A percentile compares a stretch with the other conserved stretches of the same genome.
phyloP scores from a whole-genome alignment of 129 eudicot genomes.

The Lactuca saligna region DNA sequence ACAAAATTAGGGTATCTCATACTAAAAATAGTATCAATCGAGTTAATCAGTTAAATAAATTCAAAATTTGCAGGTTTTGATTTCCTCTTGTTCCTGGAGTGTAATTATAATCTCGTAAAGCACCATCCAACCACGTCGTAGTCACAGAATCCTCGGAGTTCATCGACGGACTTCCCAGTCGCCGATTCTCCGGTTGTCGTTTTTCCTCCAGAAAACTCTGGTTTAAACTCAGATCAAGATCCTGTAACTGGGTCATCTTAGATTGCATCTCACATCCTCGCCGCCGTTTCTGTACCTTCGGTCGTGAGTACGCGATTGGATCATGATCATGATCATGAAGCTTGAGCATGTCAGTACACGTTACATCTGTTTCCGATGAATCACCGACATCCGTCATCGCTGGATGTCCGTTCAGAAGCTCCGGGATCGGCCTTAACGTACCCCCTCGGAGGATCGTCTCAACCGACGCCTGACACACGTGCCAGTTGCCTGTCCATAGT shows the following conservation, averaged over 20 bases:
- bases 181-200: slow-evolving; percentile 39
- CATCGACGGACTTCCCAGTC: slow-evolving; percentile 70
- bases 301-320: slow-evolving; percentile 8
- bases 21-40: no score
- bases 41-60: slow-evolving; percentile 45
- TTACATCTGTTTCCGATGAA: slow-evolving; percentile 39
- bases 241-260: slow-evolving; percentile 18
- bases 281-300: slow-evolving; percentile 47
- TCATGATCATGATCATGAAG: slow-evolving; percentile 16
- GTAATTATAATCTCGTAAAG: slow-evolving; percentile 25
- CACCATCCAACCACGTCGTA: slow-evolving; percentile 60
- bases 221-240: slow-evolving; percentile 53
- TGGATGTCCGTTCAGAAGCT: slow-evolving; percentile 43
- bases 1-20: no score
- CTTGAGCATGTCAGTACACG: slow-evolving; percentile 25
- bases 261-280: slow-evolving; percentile 22
- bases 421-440: slow-evolving; percentile 58
- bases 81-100: slow-evolving; percentile 28
- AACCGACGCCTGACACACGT: slow-evolving; percentile 91
- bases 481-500: slow-evolving; percentile 82
- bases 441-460: slow-evolving; percentile 85
- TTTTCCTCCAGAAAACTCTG: slow-evolving; percentile 25
- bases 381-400: slow-evolving; percentile 38
- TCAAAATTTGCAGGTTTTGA: slow-evolving; percentile 37
- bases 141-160: slow-evolving; percentile 79